These are phyloP conservation scores for Colletotrichum brevisporum DNA, from an alignment of 2,329 filamentous ascomycete genomes.

Conservation along the genomic window DNA sequence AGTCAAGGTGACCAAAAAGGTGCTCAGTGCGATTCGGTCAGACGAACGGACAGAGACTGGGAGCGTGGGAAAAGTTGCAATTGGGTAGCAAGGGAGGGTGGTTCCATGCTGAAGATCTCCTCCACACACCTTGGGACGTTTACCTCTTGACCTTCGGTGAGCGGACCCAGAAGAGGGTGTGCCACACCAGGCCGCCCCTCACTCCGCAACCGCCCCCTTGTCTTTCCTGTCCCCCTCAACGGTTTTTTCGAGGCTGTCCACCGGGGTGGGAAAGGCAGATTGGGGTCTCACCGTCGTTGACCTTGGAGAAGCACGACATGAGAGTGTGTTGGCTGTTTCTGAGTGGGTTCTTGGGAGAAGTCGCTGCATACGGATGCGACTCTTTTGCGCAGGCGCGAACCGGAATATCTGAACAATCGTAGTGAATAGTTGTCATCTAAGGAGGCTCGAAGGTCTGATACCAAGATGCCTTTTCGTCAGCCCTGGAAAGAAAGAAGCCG, in stretches of 20 bases:
- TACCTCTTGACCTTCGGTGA: slow-evolving; percentile 18
- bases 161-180: not conserved
- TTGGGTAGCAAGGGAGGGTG: not conserved
- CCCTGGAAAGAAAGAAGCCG: too few relatives aligned
- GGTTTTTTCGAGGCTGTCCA: slow-evolving; percentile 5
- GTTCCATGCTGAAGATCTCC: not conserved
- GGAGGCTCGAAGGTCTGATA: too few relatives aligned
- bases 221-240: not conserved
- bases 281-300: too few relatives aligned
- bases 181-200: not conserved
- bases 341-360: too few relatives aligned
- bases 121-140: slow-evolving; percentile 11
- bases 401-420: too few relatives aligned
- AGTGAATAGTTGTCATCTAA: too few relatives aligned
- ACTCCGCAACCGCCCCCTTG: not conserved
- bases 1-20: not conserved
- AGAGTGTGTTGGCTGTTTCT: too few relatives aligned
- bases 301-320: too few relatives aligned
- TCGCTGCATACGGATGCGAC: too few relatives aligned
- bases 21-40: not conserved
- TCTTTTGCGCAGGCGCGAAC: too few relatives aligned
- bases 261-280: slow-evolving; percentile 6
- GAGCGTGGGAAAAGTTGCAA: not conserved
- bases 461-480: too few relatives aligned
- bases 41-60: not conserved